A percentile compares a stretch with the other conserved stretches of the same genome.
phyloP scores from a whole-genome alignment of 805 yeast genomes.

The Ogataea saltuana region DNA sequence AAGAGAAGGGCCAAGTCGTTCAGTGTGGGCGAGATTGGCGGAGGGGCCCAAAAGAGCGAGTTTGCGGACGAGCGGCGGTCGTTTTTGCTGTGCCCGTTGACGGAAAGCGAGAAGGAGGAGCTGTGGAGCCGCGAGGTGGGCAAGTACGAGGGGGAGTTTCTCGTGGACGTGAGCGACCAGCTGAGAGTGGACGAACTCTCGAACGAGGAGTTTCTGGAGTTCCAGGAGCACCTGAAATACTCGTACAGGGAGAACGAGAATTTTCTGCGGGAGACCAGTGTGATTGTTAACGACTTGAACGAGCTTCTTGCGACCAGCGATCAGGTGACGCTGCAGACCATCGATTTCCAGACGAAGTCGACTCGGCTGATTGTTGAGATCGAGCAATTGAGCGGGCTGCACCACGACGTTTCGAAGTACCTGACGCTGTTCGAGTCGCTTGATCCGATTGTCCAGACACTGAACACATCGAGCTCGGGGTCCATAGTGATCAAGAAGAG shows the following conservation, averaged over 20 bases:
- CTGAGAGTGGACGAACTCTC: slow-evolving; percentile 40
- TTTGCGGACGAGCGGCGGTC: not conserved
- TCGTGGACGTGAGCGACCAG: slow-evolving; percentile 44
- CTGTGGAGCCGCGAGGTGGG: slow-evolving; percentile 40
- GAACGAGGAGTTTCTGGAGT: slow-evolving; percentile 37
- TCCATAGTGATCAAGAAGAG: slow-evolving; percentile 62
- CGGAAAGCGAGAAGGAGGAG: slow-evolving; percentile 37
- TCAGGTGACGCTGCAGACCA: slow-evolving; percentile 61
- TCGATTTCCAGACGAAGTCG: slow-evolving; percentile 61
- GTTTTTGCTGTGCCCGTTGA: slow-evolving; percentile 38
- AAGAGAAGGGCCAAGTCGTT: slow-evolving; percentile 19
- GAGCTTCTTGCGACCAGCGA: slow-evolving; percentile 53
- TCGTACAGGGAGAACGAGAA: slow-evolving; percentile 30
- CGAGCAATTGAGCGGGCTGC: slow-evolving; percentile 41
- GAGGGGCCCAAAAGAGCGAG: too few relatives aligned
- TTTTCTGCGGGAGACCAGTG: slow-evolving; percentile 48
- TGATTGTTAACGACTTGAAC: slow-evolving; percentile 46
- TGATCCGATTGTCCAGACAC: slow-evolving; percentile 64
- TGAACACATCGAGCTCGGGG: slow-evolving; percentile 65
- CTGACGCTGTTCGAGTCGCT: slow-evolving; percentile 67
- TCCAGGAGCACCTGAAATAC: slow-evolving; percentile 37
- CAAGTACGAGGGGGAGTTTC: slow-evolving; percentile 43
- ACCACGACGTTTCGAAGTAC: slow-evolving; percentile 46
- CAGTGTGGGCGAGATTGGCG: not conserved
- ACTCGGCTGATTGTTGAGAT: slow-evolving; percentile 50